Evolutionary conservation across 345 rosid genomes (phyloP), one percentile per base, ranked within the genome.

Genomic region (Populus deltoides): DNA sequence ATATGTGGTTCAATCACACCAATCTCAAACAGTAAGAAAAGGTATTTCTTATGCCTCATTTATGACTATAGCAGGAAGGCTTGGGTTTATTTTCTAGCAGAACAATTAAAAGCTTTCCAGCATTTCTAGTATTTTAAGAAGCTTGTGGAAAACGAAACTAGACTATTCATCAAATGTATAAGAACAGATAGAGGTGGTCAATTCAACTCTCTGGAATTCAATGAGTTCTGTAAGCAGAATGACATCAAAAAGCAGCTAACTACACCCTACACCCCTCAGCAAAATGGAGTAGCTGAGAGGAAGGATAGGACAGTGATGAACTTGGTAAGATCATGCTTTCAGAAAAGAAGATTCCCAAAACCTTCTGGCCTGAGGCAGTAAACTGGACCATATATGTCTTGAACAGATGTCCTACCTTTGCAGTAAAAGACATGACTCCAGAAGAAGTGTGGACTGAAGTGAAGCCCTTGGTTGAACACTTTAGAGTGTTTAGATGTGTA

Each of bases 1-100:
- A 22, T 78, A 2, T 71, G 49, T 22, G 81, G 76, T 2, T 71
- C 71, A 0, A 71, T 78, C 31, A 18, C 49, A 8, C 76, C 71
- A 2, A 33, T 3, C 1, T 78, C 71, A 2, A 53, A 62, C 1
- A 71, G 76, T 8, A 15, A 24, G 0, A 78, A 57, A 49, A 29
- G 71, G 36, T 71, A 78, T 24, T 27, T 69, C 20, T 39, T 75
- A 5, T 22, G 10, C 6, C 13, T 75, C 4, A 35, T 75, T 43
- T 43, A 75, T 62, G 69, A 75, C 45, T 75, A 10, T 49, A 49
- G 22, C 1, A 49, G 22, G 5, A 49, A 49, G 7, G 55, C 20
- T 3, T 49, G 7, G 22, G 55, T 49, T 1, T 49, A 49, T 4
- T 5, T 47, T 1, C 0, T 16, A 5, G 55, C 55, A 16, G 55